Evolutionary conservation across 768 basidiomycete species (phyloP), one percentile per base, ranked within the genome.

Genomic region (Tylopilus balloui): DNA sequence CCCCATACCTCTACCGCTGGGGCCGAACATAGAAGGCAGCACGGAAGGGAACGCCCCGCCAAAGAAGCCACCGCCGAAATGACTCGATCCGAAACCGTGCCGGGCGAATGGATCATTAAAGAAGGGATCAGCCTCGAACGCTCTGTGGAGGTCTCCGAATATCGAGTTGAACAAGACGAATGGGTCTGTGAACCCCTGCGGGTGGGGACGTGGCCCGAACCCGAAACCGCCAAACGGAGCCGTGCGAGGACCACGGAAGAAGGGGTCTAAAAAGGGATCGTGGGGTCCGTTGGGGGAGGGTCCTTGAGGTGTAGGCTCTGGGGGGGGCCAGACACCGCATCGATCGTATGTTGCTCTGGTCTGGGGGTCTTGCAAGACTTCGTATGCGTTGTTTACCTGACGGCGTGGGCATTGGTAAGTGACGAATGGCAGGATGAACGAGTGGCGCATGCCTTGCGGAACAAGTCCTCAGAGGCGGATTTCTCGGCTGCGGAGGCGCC

Each of bases 371-470:
- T 63, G 80, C 46, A 91, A 66, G 2, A 91, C 78, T 62, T 90
- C 87, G 57, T 88, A 90, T 24, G 87, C 86, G 52, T 87, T 84
- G 56, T 83, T 86, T 38, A 88, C 78, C 83, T 88, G 47, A 32
- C 40, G 27, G 24, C 36, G 36, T 28, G 19, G 21, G 23, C 6
- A 19, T 28, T 2, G 20, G 24, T 52, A 25, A 44, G 46, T 4
- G 3, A 29, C 36, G 7, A 11, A 41, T 31, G 17, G 13, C 1
- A n/a, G 27, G 19, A 32, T 31, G 19, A 20, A 24, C 6, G 21
- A 31, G 39, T 29, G 55, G 36, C 2, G 39, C 21, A 10, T 40
- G 73, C 76, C 62, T 66, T 63, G 46, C 75, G 69, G 50, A 78
- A 78, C 47, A 77, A 67, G 47, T 88, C 88, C 59, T 82, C 84